Evolutionary conservation across 2,329 filamentous ascomycete genomes (phyloP), one percentile per base, ranked within the genome.

Genomic region (Mollisiaceae sp.): DNA sequence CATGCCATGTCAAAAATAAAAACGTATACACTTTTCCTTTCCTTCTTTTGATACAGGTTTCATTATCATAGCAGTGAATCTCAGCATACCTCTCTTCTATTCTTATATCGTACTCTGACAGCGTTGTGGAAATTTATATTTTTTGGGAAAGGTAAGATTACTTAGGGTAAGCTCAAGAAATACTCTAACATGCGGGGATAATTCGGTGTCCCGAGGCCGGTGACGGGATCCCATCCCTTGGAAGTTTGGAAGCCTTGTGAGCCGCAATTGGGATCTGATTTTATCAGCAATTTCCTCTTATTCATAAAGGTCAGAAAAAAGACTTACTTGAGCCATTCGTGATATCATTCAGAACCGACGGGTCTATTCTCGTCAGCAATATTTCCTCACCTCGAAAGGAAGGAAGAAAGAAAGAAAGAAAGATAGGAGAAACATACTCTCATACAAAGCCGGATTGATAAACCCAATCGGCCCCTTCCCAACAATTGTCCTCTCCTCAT

Each of bases 381-480:
- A n/a, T n/a, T 15, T 12, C 2, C 27, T 32, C 27, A 32, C 27
- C 27, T 32, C 27, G 6, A 3, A 32, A 32, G 27, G 27, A 32
- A 3, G 27, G 8, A 24, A 35, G 15, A 20, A 43, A 27, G 8
- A 12, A 2, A 45, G 4, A 12, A 15, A 11, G 27, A n/a, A 18
- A n/a, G n/a, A n/a, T n/a, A n/a, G 11, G 18, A 15, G 11, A 62
- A n/a, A 55, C 63, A 67, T 74, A 74, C 57, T 43, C 9, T 27
- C 57, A 24, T 50, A 50, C 2, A 74, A 61, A 2, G 66, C 66
- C 0, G 78, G 77, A 56, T 79, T 80, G 2, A 79, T 74, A 39
- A 79, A 80, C 0, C 78, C 78, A 11, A 79, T 73, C 0, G 77
- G 71, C 12, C 72, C 64, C 67, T 78, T 78, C 2, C 74, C 73